Evolutionary conservation across 495 filamentous ascomycete genomes (phyloP).

Genomic region (Rhypophila decipiens): DNA sequence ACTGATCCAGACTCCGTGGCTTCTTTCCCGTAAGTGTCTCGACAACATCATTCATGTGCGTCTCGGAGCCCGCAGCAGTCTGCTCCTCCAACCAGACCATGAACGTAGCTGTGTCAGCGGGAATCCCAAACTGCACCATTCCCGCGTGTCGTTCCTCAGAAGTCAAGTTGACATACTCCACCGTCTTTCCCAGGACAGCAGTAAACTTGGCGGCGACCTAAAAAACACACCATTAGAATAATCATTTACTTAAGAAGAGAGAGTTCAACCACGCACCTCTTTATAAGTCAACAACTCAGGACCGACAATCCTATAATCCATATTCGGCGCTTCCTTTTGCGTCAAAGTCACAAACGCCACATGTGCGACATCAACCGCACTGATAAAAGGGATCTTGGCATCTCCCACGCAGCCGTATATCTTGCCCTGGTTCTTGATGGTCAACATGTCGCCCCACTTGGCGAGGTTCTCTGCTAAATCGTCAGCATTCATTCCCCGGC

Average conservation of each 20-base stretch:
- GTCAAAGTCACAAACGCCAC: slow-evolving; percentile 1
- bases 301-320: background rate
- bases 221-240: background rate
- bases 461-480: background rate
- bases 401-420: background rate
- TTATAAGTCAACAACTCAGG: slow-evolving; percentile 1
- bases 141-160: background rate
- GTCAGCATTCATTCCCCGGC: background rate
- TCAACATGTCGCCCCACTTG: background rate
- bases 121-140: background rate
- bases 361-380: background rate
- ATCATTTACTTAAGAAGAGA: background rate
- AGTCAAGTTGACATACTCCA: slow-evolving; percentile 1
- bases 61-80: background rate
- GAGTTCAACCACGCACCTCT: background rate
- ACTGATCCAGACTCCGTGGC: background rate
- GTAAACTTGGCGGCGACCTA: background rate
- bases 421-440: background rate
- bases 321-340: background rate
- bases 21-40: slow-evolving; percentile 1
- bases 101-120: background rate
- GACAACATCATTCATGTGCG: background rate
- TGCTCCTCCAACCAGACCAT: background rate
- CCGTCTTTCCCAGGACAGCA: background rate
- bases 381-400: background rate